These are phyloP conservation scores for Xylaria polymorpha DNA, from an alignment of 2,329 filamentous ascomycete genomes.

Conservation along the genomic window DNA sequence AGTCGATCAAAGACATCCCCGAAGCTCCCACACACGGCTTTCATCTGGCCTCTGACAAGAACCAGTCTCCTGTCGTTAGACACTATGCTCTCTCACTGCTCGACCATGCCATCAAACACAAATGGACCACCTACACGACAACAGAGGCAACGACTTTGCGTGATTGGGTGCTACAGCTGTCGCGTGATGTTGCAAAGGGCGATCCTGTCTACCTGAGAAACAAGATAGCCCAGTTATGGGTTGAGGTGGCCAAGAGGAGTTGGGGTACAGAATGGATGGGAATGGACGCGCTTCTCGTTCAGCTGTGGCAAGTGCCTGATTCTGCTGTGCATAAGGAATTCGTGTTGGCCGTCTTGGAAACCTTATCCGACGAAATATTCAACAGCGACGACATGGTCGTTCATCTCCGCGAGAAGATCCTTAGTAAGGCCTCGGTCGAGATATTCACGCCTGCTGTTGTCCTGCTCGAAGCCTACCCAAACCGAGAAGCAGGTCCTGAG, in stretches of 20 bases:
- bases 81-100: constrained; percentile 94
- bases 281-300: constrained; percentile 87
- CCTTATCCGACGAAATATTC: constrained; percentile 93
- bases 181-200: constrained; percentile 73
- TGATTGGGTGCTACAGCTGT: constrained; percentile 82
- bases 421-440: constrained; percentile 92
- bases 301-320: constrained; percentile 80
- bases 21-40: constrained; percentile 89
- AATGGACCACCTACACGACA: constrained; percentile 78
- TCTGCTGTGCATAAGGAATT: constrained; percentile 80
- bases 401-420: constrained; percentile 80
- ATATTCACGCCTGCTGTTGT: constrained; percentile 87
- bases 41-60: constrained; percentile 78
- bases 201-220: constrained; percentile 89
- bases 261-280: constrained; percentile 95
- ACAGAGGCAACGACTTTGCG: constrained; percentile 77
- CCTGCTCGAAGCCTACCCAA: constrained; percentile 79
- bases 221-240: constrained; percentile 95
- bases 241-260: constrained; percentile 89
- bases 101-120: constrained; percentile 88
- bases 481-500: constrained; percentile 73
- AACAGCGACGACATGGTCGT: constrained; percentile 89
- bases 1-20: constrained; percentile 81
- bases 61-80: constrained; percentile 83
- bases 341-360: constrained; percentile 89